Evolutionary conservation across 495 filamentous ascomycete species (phyloP), one percentile per base, ranked within the genome.

Genomic region (Penicillium ochrochloron): DNA sequence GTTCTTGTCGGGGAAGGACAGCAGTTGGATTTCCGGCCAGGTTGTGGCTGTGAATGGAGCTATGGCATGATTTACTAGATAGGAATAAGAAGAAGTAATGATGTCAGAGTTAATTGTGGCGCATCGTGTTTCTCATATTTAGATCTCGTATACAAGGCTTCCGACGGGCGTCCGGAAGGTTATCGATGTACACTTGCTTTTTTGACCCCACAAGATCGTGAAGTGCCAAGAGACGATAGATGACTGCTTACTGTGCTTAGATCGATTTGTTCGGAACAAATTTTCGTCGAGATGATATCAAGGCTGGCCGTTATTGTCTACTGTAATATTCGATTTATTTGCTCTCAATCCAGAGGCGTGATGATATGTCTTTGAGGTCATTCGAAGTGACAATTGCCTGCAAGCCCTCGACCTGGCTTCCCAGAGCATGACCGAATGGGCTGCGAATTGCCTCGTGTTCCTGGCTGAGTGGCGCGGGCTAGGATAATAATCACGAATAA

Each of bases 1-100:
- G 2, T 90, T 88, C 57, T 67, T 92, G 66, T 74, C 74, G 29
- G 70, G 82, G 4, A 74, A 76, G 54, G 79, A 80, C 25, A 80
- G 82, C 41, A 74, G 73, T 5, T 92, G 89, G 88, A 80, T 92
- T 34, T 84, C 83, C 29, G 89, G 90, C n/a, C 88, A 91, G 75
- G 70, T 84, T 21, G 29, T 89, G n/a, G 75, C 80, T 60, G 83
- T 82, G 10, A 90, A 90, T 80, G 87, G 88, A 7, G 86, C 25
- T 29, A 78, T 69, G 70, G 62, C 66, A 39, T 69, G 23, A 59
- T 59, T 1, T 33, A 48, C 8, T 29, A 12, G 39, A 54, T 33
- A 31, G 51, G 3, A 9, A 54, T 41, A 14, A 12, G 12, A 12
- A 37, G 33, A 11, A 35, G 46, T 52, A 52, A 9, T 52, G 11